Conservation (phyloP, 163 green algal genomes). For the Coccomyxa subellipsoidea region DNA sequence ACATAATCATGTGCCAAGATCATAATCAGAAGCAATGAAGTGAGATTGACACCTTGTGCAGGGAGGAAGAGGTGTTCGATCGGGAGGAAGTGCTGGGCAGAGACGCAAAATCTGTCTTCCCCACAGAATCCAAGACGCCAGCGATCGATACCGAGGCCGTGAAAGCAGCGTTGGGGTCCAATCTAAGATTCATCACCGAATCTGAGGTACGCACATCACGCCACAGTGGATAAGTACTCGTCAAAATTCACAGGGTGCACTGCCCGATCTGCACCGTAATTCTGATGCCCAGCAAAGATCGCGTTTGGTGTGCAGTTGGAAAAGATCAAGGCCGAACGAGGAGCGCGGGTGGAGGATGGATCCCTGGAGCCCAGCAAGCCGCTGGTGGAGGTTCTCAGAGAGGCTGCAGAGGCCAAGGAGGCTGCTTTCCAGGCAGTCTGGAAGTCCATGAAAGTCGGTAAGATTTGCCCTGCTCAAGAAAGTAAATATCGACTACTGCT, state of each 20-base stretch:
- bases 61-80: constrained; percentile 66
- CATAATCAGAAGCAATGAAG: neutral
- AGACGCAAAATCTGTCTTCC: constrained; percentile 70
- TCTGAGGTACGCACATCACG: constrained; percentile 55
- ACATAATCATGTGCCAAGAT: too few relatives aligned
- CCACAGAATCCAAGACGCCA: constrained; percentile 36
- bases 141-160: constrained; percentile 10
- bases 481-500: too few relatives aligned
- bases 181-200: constrained; percentile 70
- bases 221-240: too few relatives aligned
- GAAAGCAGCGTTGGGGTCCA: constrained; percentile 35
- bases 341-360: constrained; percentile 51
- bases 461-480: neutral
- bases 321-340: constrained; percentile 50
- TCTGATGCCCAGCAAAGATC: too few relatives aligned
- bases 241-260: too few relatives aligned
- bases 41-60: constrained; percentile 19
- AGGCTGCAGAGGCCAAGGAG: constrained; percentile 77
- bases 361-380: constrained; percentile 57
- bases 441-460: constrained; percentile 78
- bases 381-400: constrained; percentile 68
- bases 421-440: constrained; percentile 72
- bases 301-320: constrained; percentile 49
- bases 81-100: constrained; percentile 71
- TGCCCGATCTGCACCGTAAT: too few relatives aligned